Evolutionary conservation across 179 eudicot genomes (phyloP).

Genomic region (Spinacia oleracea): DNA sequence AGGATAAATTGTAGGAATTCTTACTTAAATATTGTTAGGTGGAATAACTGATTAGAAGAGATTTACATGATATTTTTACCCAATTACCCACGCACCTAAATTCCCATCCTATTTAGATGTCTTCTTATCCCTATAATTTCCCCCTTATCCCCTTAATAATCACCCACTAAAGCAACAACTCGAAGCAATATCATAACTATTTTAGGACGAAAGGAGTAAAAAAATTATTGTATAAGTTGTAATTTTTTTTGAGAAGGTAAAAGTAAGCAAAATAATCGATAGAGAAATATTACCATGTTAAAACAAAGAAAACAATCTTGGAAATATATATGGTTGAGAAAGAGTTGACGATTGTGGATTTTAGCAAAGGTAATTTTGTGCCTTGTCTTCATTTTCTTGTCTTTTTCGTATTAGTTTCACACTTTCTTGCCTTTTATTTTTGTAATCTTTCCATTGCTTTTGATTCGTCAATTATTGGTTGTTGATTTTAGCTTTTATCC

Average conservation of each 20-base stretch:
- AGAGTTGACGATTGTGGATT: background rate
- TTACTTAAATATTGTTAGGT: no score
- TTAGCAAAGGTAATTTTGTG: background rate
- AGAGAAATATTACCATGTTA: background rate
- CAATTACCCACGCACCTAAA: no score
- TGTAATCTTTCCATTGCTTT: background rate
- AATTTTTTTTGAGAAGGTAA: no score
- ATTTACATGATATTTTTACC: no score
- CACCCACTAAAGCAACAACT: no score
- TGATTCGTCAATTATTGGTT: constrained; percentile 6
- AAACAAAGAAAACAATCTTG: background rate
- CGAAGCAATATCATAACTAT: background rate
- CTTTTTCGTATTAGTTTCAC: background rate
- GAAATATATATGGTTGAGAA: background rate
- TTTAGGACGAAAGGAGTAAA: background rate
- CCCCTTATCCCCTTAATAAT: background rate
- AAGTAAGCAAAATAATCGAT: background rate
- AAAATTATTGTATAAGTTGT: background rate
- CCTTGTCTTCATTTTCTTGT: background rate
- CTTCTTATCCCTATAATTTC: no score
- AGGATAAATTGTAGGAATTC: no score
- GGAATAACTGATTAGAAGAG: no score
- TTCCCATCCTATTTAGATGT: no score
- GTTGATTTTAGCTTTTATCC: background rate
- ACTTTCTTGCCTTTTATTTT: background rate